These are phyloP conservation scores for Zopfochytrium polystomum DNA, from an alignment of 371 early-diverging fungal species.

Conservation along the genomic window DNA sequence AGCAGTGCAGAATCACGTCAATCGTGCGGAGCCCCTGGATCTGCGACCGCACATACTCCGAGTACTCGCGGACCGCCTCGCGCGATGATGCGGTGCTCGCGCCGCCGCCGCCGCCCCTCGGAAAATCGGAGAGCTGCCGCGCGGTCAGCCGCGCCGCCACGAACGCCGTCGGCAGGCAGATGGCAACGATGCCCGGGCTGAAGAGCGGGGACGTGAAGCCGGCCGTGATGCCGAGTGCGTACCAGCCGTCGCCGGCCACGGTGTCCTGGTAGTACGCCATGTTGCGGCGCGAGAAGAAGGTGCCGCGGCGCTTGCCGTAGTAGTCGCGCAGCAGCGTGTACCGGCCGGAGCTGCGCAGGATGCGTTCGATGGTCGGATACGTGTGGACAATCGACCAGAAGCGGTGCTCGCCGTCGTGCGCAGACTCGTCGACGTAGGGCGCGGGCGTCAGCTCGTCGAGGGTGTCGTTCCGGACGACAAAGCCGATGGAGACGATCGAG, in stretches of 20 bases:
- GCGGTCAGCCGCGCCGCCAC: constrained; percentile 10
- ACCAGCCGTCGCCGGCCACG: constrained; percentile 15
- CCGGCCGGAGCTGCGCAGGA: constrained; percentile 2
- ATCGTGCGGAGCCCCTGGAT: constrained; percentile 5
- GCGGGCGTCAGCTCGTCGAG: background rate
- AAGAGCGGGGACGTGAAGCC: constrained; percentile 20
- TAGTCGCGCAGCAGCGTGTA: background rate
- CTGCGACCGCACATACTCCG: background rate
- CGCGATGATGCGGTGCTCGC: no score
- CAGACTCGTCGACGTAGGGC: background rate
- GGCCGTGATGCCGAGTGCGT: constrained; percentile 10
- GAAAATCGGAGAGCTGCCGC: background rate
- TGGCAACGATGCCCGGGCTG: constrained; percentile 11
- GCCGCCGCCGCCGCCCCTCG: background rate
- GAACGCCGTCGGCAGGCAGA: constrained; percentile 4
- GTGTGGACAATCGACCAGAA: constrained; percentile 18
- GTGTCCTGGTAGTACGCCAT: constrained; percentile 10
- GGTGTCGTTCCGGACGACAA: constrained; percentile 12
- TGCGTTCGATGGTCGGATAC: constrained; percentile 1
- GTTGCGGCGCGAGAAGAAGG: background rate
- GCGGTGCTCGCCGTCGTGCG: constrained; percentile 2
- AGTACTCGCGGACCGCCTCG: background rate
- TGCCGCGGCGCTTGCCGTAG: background rate
- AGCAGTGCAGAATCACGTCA: constrained; percentile 7
- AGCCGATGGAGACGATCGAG: constrained; percentile 14